Evolutionary conservation across 441 rosid genomes (phyloP).

Genomic region (Aquilaria agallochum): DNA sequence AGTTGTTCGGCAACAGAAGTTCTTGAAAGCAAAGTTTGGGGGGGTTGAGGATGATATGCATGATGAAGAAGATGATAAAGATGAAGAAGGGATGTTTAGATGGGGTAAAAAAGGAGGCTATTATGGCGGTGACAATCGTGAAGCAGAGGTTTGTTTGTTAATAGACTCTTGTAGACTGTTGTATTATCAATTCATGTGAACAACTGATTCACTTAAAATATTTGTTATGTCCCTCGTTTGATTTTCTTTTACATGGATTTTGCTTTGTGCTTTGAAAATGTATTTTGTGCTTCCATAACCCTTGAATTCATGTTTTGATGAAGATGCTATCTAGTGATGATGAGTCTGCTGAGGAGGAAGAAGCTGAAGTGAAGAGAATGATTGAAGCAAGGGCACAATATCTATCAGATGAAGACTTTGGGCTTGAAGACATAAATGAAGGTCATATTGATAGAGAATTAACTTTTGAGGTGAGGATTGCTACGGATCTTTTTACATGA

Average conservation of each 20-base stretch:
- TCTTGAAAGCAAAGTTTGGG: slow-evolving; percentile 55
- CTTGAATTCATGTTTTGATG: slow-evolving; percentile 17
- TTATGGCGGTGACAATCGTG: slow-evolving; percentile 53
- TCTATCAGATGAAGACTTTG: slow-evolving; percentile 67
- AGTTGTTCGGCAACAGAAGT: slow-evolving; percentile 75
- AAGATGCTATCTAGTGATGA: slow-evolving; percentile 71
- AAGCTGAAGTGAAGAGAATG: slow-evolving; percentile 49
- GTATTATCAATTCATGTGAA: too few species aligned
- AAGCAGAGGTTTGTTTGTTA: slow-evolving; percentile 67
- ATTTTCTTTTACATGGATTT: too few species aligned
- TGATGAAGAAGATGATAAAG: slow-evolving; percentile 49
- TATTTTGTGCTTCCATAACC: not conserved
- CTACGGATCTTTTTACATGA: not conserved
- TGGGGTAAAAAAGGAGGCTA: slow-evolving; percentile 38
- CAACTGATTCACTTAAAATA: too few species aligned
- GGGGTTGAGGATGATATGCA: slow-evolving; percentile 68
- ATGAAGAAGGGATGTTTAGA: slow-evolving; percentile 43
- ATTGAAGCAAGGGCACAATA: slow-evolving; percentile 36
- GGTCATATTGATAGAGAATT: slow-evolving; percentile 54
- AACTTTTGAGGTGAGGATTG: slow-evolving; percentile 54
- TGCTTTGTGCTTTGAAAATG: not conserved
- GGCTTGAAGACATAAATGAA: slow-evolving; percentile 49
- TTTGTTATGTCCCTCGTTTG: too few species aligned
- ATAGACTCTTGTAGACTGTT: too few species aligned
- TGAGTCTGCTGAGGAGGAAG: slow-evolving; percentile 60